These are phyloP conservation scores for Trypanosoma boissoni DNA, from an alignment of 208 protist species.

Conservation along the genomic window DNA sequence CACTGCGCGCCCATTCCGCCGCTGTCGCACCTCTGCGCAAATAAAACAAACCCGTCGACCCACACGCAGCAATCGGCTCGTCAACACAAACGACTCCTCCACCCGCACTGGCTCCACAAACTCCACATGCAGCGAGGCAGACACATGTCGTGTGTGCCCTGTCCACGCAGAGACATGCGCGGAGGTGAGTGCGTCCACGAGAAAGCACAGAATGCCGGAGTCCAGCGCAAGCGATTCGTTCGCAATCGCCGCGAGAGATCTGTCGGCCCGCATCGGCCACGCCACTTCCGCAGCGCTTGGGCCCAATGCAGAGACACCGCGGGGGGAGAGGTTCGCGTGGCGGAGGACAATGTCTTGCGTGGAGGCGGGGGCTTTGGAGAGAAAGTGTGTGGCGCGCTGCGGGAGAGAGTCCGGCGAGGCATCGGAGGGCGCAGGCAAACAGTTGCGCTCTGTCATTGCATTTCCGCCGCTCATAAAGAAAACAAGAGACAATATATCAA, in stretches of 20 bases:
- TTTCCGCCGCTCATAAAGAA: too few species aligned
- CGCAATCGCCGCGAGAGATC: conserved; percentile 1
- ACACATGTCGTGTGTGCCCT: conserved; percentile 4
- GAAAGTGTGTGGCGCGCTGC: conserved; percentile 3
- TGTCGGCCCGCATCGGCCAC: conserved; percentile 14
- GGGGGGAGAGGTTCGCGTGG: conserved; percentile 3
- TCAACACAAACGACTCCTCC: conserved; percentile 10
- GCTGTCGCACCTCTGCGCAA: conserved; percentile 9
- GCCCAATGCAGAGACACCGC: not conserved
- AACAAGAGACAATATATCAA: too few species aligned
- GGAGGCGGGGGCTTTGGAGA: conserved; percentile 1
- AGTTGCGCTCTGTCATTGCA: not conserved
- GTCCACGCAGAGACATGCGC: conserved; percentile 11
- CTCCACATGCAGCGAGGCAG: conserved; percentile 15
- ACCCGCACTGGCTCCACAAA: conserved; percentile 9
- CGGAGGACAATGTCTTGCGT: conserved; percentile 7
- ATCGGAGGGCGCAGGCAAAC: not conserved
- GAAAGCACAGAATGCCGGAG: conserved; percentile 13
- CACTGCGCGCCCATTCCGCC: not conserved
- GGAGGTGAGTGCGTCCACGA: conserved; percentile 23
- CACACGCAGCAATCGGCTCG: conserved; percentile 10
- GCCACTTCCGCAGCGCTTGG: not conserved
- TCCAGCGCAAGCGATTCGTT: not conserved
- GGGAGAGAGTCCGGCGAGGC: not conserved
- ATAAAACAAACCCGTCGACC: conserved; percentile 15